Base-by-base conservation (phyloP, 352 stramenopile species). In the Phytophthora meadii region DNA sequence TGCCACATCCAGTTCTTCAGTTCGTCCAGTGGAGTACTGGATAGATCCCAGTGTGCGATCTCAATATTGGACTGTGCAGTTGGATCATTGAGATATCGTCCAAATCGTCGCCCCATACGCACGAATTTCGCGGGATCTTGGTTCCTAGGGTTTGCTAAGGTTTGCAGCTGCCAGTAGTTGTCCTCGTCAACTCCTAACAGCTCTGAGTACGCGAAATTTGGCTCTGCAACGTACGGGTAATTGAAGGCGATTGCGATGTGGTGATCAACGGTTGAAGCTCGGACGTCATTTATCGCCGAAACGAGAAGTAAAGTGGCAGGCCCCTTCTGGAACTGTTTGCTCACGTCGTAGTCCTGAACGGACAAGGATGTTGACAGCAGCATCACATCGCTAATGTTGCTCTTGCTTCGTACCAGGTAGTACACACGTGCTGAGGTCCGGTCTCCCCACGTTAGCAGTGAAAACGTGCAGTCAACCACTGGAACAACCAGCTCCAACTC, bases 61-160 rank as follows among this genome's bases (percentile, higher is more conserved):
- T 78, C 70, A 7, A 74, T 45, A 41, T 83, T 83, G 4, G 62
- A 67, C 39, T 81, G 74, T 14, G 76, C 53, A 4, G 58, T 72
- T 30, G 61, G 42, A 3, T 66, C 46, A 7, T 39, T 28, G 1
- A 78, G 19, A 7, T 79, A 81, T 15, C 71, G 68, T 2, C 74
- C 74, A 41, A 61, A 67, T 0, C 60, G 62, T 6, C 67, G 36
- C 0, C 60, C 46, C 6, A 75, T 74, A 7, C 54, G 48, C 0
- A 81, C 46, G 12, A 48, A 24, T 2, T 70, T 62, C 1, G 28
- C 19, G 5, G 61, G 53, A 14, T 69, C 61, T 12, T 44, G n/a
- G 32, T 52, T 56, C 15, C 12, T 10, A 7, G 42, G 2, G 14
- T 53, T 52, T 37, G 17, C 15, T 22, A 65, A 37, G 54, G 9